A percentile compares a stretch with the other conserved stretches of the same genome.
These are phyloP conservation scores for Saccharomycopsis hybrid DNA, from an alignment of 1,139 yeast genomes.

Conservation along the genomic window DNA sequence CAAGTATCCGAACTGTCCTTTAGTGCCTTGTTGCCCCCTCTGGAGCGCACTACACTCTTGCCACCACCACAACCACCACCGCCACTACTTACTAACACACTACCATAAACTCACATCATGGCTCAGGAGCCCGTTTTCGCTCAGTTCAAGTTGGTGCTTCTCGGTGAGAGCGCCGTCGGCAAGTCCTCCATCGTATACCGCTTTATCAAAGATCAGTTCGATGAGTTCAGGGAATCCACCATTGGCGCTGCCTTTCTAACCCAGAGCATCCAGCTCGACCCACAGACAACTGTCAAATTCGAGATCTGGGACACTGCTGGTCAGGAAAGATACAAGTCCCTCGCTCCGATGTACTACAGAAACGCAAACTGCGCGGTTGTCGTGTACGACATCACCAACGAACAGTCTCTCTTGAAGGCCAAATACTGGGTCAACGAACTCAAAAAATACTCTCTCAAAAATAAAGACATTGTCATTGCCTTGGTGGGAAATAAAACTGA, in stretches of 20 bases:
- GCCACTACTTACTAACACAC: not conserved
- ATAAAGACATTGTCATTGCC: slow-evolving; percentile 61
- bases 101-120: not conserved
- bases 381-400: slow-evolving; percentile 65
- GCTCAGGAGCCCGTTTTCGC: slow-evolving; percentile 31
- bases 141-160: slow-evolving; percentile 78
- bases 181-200: slow-evolving; percentile 86
- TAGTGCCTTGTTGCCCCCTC: no score
- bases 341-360: slow-evolving; percentile 83
- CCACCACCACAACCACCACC: slow-evolving; percentile 1
- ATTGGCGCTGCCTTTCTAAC: slow-evolving; percentile 97
- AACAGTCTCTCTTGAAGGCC: slow-evolving; percentile 75
- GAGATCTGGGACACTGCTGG: slow-evolving; percentile 92
- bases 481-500: slow-evolving; percentile 82
- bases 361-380: slow-evolving; percentile 81
- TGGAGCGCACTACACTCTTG: no score
- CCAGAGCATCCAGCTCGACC: slow-evolving; percentile 42
- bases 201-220: slow-evolving; percentile 91
- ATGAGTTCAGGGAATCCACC: slow-evolving; percentile 89
- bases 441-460: slow-evolving; percentile 72
- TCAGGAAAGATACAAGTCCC: slow-evolving; percentile 73
- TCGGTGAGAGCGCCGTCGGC: slow-evolving; percentile 97
- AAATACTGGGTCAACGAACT: slow-evolving; percentile 95
- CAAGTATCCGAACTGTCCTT: no score
- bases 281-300: slow-evolving; percentile 43